These are phyloP conservation scores for Anthoceros angustus DNA, from an alignment of 225 moss, liverwort and hornwort species.

Conservation along the genomic window DNA sequence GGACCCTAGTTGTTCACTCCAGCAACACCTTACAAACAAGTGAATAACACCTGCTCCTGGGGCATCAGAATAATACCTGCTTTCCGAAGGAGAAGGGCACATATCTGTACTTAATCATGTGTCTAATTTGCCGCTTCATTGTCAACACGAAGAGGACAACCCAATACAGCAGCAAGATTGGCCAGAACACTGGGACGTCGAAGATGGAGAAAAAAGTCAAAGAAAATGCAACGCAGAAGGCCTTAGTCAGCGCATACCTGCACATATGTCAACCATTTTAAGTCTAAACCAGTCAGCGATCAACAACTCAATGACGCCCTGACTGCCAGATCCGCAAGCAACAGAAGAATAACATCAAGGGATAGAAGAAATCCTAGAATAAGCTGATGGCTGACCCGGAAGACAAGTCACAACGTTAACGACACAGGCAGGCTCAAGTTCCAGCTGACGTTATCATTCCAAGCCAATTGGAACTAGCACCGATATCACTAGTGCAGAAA, in stretches of 20 bases:
- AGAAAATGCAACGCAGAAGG: constrained; percentile 81
- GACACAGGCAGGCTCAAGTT: too few species aligned
- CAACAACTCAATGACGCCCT: neutral
- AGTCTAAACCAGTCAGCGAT: neutral
- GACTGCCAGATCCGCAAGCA: neutral
- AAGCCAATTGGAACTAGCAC: too few species aligned
- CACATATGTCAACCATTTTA: constrained; percentile 6
- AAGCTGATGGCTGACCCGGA: too few species aligned
- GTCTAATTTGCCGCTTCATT: constrained; percentile 99
- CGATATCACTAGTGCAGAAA: too few species aligned
- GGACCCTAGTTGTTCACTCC: neutral
- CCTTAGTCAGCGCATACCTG: constrained; percentile 99
- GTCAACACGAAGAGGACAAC: constrained; percentile 93
- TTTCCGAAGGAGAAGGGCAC: constrained; percentile 96
- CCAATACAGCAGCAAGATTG: constrained; percentile 93
- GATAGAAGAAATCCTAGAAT: too few species aligned
- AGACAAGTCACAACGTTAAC: too few species aligned
- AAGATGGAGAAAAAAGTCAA: constrained; percentile 98
- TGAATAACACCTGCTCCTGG: neutral
- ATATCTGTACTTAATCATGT: constrained; percentile 99
- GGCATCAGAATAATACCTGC: constrained; percentile 34
- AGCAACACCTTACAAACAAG: neutral
- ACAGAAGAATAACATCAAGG: neutral
- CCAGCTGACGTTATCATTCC: too few species aligned
- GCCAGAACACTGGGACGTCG: constrained; percentile 99